A percentile compares a stretch with the other conserved stretches of the same genome.
phyloP scores from a whole-genome alignment of 139 green algal genomes.

The Chlorella sorokiniana region DNA sequence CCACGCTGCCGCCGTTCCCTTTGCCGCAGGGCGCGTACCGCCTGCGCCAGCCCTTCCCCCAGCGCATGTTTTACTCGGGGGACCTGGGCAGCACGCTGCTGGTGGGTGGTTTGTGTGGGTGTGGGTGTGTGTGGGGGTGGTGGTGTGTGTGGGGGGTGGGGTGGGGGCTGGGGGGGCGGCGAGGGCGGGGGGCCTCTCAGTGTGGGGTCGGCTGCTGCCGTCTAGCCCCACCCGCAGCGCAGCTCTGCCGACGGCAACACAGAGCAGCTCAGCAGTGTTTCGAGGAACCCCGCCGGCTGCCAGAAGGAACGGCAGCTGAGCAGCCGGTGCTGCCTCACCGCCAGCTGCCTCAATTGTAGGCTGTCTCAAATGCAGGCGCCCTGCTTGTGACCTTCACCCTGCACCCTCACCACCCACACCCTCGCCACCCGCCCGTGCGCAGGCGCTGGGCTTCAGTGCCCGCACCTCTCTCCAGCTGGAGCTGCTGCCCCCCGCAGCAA shows the following conservation, averaged over 20 bases:
- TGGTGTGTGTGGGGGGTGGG: not conserved
- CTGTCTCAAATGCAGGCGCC: too few species aligned
- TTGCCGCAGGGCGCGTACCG: not conserved
- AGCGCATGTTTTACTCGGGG: constrained; percentile 12
- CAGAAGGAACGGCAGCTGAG: too few species aligned
- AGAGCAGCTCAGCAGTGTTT: too few species aligned
- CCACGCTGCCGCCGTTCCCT: too few species aligned
- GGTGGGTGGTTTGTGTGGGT: not conserved
- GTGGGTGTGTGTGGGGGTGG: not conserved
- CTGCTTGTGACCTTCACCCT: not conserved
- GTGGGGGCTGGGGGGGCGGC: too few species aligned
- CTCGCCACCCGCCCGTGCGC: not conserved
- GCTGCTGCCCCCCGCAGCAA: not conserved
- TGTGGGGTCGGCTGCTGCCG: too few species aligned
- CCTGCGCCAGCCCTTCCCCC: not conserved
- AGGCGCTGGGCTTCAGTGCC: constrained; percentile 6
- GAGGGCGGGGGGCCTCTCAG: too few species aligned
- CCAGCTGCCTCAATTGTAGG: too few species aligned
- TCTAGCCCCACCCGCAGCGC: too few species aligned
- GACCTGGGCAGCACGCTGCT: constrained; percentile 20
- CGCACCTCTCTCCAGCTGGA: constrained; percentile 1
- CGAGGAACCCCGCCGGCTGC: too few species aligned
- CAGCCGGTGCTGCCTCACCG: too few species aligned
- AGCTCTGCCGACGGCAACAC: too few species aligned
- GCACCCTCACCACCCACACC: not conserved